Base-by-base conservation (phyloP, 164 flowering plant species). In the Echeveria elegans region DNA sequence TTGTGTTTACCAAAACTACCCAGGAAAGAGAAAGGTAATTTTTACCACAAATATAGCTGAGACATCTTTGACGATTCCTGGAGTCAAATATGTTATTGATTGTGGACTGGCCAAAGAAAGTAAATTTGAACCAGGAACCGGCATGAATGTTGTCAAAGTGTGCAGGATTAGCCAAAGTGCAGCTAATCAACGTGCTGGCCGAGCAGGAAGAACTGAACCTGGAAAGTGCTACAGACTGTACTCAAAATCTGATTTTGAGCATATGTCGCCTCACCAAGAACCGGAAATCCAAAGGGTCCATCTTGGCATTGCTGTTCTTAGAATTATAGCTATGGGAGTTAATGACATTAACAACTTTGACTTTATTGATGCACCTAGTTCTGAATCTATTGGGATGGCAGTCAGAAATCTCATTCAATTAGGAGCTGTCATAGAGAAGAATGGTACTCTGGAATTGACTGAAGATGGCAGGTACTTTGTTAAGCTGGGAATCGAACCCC, bases 21-120 rank as follows among this genome's bases (percentile, higher is more conserved):
- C 88, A 2, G 94, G 88, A 29, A 83, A 77, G 72, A 77, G 97
- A 66, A 92, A 92, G 73, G 82, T 95, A 19, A 89, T 95, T 67
- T 95, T 95, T 78, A 70, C 97, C 24, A 95, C 99, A 21, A 95
- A 95, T 82, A 67, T 95, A 65, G 99, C 99, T 16, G 99, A 95
- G 77, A 95, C 99, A 36, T 95, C 99, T 4, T 75, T 95, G 72
- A 92, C 99, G 18, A 95, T 95, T 74, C 96, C 97, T 18, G 96
- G 91, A 64, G 87, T 95, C 47, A 89, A 80, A 77, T 95, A 82
- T 77, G 99, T 95, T 48, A 78, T 95, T 56, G 99, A 95, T 74
- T 79, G 88, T 53, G 97, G 99, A 12, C 71, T 86, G 96, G 92
- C 79, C 5, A 95, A 95, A 73, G 97, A 91, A 48, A 80, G 92